phyloP scores from a whole-genome alignment of 495 filamentous ascomycete genomes.

The Pseudoneurospora amorphoporcata region DNA sequence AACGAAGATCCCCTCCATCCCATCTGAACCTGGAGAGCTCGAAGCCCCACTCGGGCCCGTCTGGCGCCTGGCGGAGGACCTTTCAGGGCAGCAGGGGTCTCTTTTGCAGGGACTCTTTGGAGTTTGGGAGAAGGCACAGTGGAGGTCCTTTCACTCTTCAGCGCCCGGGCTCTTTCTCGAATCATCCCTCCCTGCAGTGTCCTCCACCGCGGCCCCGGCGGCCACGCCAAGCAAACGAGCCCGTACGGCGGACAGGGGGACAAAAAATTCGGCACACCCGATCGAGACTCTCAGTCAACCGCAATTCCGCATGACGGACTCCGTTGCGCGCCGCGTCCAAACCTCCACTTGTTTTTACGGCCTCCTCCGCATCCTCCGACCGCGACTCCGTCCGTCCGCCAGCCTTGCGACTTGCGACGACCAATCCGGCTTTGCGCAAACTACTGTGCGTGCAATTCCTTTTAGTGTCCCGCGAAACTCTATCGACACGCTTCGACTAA shows the following conservation, averaged over 20 bases:
- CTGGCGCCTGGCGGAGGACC: background rate
- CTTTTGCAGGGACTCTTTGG: background rate
- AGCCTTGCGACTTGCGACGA: background rate
- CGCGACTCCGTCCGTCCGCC: background rate
- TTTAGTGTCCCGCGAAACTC: background rate
- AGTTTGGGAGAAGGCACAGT: background rate
- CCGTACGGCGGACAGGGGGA: background rate
- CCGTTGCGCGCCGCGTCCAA: background rate
- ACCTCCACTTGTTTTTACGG: background rate
- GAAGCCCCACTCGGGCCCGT: background rate
- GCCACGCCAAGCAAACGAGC: background rate
- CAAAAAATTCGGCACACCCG: background rate
- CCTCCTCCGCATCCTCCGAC: background rate
- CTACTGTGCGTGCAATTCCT: background rate
- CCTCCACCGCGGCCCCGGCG: background rate
- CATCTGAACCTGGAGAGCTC: conserved; percentile 3
- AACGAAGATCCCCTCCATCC: background rate
- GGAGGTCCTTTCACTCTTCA: background rate
- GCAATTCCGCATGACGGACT: background rate
- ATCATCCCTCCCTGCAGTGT: background rate
- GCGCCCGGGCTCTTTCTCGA: background rate
- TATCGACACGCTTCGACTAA: background rate
- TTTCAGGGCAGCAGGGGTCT: background rate
- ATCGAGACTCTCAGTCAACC: background rate
- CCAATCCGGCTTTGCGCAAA: background rate